These are phyloP conservation scores for Quercus wislizeni DNA, from an alignment of 306 rosid genomes.

Conservation along the genomic window DNA sequence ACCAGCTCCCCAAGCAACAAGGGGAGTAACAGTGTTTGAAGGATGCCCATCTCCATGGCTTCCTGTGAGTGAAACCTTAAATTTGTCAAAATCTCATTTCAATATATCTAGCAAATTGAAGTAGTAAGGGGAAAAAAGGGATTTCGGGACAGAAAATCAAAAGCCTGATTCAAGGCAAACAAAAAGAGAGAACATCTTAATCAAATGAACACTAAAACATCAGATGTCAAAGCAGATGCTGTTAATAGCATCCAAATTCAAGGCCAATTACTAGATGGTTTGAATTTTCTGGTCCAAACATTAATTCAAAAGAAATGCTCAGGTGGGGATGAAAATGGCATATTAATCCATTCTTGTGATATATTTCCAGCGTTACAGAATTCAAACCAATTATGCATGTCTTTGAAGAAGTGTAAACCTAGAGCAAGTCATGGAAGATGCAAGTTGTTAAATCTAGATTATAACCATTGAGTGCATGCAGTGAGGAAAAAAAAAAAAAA, in stretches of 20 bases:
- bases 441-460: not conserved
- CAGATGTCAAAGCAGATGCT: not conserved
- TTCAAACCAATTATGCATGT: not conserved
- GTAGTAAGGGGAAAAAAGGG: not conserved
- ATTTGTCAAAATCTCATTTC: conserved; percentile 10
- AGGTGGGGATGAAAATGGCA: not conserved
- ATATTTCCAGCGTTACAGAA: conserved; percentile 6
- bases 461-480: not conserved
- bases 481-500: not conserved
- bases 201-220: not conserved
- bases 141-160: not conserved
- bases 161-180: not conserved
- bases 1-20: conserved; percentile 97
- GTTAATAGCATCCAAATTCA: not conserved
- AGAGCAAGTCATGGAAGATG: conserved; percentile 13
- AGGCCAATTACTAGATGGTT: not conserved
- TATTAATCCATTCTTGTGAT: conserved; percentile 3
- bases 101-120: conserved; percentile 9
- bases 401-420: conserved; percentile 13
- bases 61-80: conserved; percentile 44
- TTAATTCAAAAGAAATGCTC: not conserved
- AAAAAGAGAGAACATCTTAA: not conserved
- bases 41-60: conserved; percentile 98
- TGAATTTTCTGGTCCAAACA: not conserved
- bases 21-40: conserved; percentile 88